Base-by-base conservation (phyloP, 441 rosid genomes). In the Populus hybrid region DNA sequence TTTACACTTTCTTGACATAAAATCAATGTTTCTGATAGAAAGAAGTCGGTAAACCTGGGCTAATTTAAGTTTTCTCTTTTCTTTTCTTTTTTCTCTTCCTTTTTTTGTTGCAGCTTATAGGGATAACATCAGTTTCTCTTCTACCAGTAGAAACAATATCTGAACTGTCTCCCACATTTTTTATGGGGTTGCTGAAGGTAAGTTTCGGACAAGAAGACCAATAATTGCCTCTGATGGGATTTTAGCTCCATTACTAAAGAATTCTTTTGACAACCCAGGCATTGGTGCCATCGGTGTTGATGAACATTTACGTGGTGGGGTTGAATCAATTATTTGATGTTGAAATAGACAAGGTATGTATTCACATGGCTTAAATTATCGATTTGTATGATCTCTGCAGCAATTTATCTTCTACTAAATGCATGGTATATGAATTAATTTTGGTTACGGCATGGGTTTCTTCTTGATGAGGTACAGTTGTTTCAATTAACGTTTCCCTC, bases 231-330 rank as follows among this genome's bases (percentile, higher is more conserved):
- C 19, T 53, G 61, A 53, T 18, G 61, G 61, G 61, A 38, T 42
- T 38, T 57, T 9, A 35, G 10, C 34, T 2, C 9, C 2, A 16
- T 0, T 5, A 7, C 53, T 38, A 6, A 46, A 7, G 7, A 3
- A 46, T 7, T 50, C 26, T 68, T 38, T 38, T 50, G 19, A 63
- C 67, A 61, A 26, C 35, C 35, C 75, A 85, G 87, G 85, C 84
- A 30, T 34, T 83, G 79, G 65, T 80, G 30, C 81, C 85, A 53
- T 71, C 85, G 21, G 67, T 85, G 9, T 21, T 80, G 57, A 81
- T 81, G 85, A 85, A 82, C 71, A 76, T 82, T 28, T 82, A 85
- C 30, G 79, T 82, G 21, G 85, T 80, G n/a, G 87, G 87, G 21
- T 65, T 85, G 64, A 85, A 85, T 36, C 85, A 80, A 69, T 40